Evolutionary conservation across 2,329 filamentous ascomycete species (phyloP).

Genomic region (Cryoendolithus antarcticus): DNA sequence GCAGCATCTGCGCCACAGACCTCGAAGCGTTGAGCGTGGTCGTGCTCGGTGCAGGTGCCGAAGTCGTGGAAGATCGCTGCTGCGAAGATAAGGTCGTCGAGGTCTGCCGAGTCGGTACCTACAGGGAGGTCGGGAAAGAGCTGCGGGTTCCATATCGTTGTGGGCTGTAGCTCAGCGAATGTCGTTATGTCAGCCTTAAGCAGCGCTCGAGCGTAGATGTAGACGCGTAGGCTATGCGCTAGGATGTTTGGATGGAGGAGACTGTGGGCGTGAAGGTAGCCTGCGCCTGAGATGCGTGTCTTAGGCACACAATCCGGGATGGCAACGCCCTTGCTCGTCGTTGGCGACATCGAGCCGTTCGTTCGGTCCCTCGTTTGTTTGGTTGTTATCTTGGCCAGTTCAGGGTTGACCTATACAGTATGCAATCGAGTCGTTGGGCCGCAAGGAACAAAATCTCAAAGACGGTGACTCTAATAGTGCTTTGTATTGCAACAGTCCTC

Average conservation of each 20-base stretch:
- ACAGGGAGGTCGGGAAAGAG: neutral
- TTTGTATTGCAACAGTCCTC: too few species aligned
- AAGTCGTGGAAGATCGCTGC: constrained; percentile 27
- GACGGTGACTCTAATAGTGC: too few species aligned
- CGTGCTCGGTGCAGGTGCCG: constrained; percentile 13
- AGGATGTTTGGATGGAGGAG: constrained; percentile 12
- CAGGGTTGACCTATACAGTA: too few species aligned
- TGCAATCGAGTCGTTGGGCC: too few species aligned
- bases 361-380: too few species aligned
- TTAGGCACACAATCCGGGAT: constrained; percentile 6
- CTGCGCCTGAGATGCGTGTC: constrained; percentile 9
- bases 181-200: constrained; percentile 4
- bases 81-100: constrained; percentile 13
- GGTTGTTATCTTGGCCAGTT: too few species aligned
- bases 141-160: neutral
- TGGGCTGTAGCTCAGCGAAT: constrained; percentile 1
- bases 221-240: constrained; percentile 14
- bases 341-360: too few species aligned
- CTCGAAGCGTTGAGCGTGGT: constrained; percentile 27
- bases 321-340: too few species aligned
- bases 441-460: too few species aligned
- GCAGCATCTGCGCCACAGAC: constrained; percentile 34
- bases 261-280: constrained; percentile 6
- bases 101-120: too few species aligned
- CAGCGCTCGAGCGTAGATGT: constrained; percentile 9